Conservation (phyloP, 1,139 yeast genomes). For the Yarrowia galli region DNA sequence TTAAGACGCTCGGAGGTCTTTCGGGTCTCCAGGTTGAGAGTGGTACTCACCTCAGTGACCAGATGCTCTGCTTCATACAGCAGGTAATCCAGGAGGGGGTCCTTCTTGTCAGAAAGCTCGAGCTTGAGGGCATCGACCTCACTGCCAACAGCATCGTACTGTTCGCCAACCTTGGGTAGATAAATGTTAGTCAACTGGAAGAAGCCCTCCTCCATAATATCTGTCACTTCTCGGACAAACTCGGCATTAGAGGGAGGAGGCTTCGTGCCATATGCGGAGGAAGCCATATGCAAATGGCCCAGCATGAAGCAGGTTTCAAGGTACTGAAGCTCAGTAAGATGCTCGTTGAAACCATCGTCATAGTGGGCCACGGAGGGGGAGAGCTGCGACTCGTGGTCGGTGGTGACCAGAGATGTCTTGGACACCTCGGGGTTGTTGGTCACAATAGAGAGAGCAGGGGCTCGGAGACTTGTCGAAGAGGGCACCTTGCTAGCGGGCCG, state of each 20-base stretch:
- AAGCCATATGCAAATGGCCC: slow-evolving; percentile 43
- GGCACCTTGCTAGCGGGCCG: slow-evolving; percentile 41
- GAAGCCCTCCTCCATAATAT: slow-evolving; percentile 44
- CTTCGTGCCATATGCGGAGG: slow-evolving; percentile 31
- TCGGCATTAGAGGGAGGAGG: slow-evolving; percentile 37
- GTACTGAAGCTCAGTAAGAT: slow-evolving; percentile 44
- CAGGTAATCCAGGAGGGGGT: slow-evolving; percentile 66
- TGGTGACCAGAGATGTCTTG: slow-evolving; percentile 11
- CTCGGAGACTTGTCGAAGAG: slow-evolving; percentile 40
- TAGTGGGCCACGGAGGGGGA: slow-evolving; percentile 19
- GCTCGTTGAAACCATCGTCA: slow-evolving; percentile 38
- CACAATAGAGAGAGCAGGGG: slow-evolving; percentile 39
- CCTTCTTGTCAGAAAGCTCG: slow-evolving; percentile 52
- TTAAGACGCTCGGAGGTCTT: slow-evolving; percentile 75
- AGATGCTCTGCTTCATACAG: slow-evolving; percentile 76
- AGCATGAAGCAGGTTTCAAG: slow-evolving; percentile 45
- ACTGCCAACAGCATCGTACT: slow-evolving; percentile 45
- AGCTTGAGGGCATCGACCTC: slow-evolving; percentile 46
- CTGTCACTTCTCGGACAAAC: slow-evolving; percentile 40
- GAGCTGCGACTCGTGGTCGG: slow-evolving; percentile 2
- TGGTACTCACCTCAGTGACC: slow-evolving; percentile 83
- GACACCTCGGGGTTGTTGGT: slow-evolving; percentile 8
- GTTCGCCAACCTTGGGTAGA: slow-evolving; percentile 43
- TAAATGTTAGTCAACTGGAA: slow-evolving; percentile 42
- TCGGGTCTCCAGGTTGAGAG: slow-evolving; percentile 73